Conservation (phyloP, 768 basidiomycete species). For the Psilocybe sp. region DNA sequence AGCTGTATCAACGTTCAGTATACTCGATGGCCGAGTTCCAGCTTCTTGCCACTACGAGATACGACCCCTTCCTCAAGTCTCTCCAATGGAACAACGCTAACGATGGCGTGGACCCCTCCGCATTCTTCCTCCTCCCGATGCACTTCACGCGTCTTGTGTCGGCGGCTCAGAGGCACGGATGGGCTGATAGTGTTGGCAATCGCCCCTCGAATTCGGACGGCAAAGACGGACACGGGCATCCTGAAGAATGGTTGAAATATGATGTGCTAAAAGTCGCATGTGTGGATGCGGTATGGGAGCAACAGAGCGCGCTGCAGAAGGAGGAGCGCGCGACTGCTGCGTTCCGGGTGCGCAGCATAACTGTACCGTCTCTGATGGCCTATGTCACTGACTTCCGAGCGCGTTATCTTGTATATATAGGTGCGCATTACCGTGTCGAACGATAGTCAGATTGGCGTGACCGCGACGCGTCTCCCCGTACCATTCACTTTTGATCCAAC, state of each 20-base stretch:
- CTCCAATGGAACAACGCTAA: conserved; percentile 57
- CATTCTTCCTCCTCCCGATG: conserved; percentile 58
- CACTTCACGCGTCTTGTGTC: conserved; percentile 59
- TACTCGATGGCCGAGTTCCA: conserved; percentile 18
- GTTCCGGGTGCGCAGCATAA: conserved; percentile 26
- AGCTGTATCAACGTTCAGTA: background rate
- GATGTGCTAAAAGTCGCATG: conserved; percentile 41
- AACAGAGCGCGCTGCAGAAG: conserved; percentile 4
- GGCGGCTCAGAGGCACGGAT: conserved; percentile 49
- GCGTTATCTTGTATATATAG: conserved; percentile 26
- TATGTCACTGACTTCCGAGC: conserved; percentile 2
- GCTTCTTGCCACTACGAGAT: conserved; percentile 57
- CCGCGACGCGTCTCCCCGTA: conserved; percentile 25
- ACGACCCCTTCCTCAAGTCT: conserved; percentile 46
- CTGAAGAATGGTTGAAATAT: conserved; percentile 28
- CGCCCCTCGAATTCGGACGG: too few species aligned
- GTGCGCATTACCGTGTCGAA: conserved; percentile 48
- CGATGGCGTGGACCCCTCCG: conserved; percentile 40
- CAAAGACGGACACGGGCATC: too few species aligned
- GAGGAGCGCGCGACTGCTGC: conserved; percentile 12
- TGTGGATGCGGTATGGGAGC: conserved; percentile 35
- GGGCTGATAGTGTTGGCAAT: conserved; percentile 31
- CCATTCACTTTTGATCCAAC: conserved; percentile 39
- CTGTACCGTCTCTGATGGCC: background rate
- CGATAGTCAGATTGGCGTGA: conserved; percentile 35